Evolutionary conservation across 306 rosid species (phyloP).

Genomic region (Vicia faba): DNA sequence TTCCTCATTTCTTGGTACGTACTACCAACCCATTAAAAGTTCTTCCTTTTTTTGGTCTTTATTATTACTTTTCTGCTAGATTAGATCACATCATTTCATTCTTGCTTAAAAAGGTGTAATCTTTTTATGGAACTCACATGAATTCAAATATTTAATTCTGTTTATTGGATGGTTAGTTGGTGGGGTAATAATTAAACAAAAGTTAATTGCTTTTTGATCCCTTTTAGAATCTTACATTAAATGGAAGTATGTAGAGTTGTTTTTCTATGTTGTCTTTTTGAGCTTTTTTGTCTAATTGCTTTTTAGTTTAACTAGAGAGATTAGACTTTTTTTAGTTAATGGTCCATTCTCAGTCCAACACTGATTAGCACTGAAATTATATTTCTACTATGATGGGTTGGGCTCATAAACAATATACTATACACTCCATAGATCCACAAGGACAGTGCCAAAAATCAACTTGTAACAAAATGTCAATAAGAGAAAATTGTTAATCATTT

Average conservation of each 20-base stretch:
- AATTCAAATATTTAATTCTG: constrained; percentile 19
- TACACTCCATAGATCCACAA: constrained; percentile 5
- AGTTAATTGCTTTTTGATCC: not conserved
- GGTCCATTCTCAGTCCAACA: constrained; percentile 28
- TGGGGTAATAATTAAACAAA: not conserved
- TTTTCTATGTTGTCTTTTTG: constrained; percentile 30
- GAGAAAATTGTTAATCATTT: too few species aligned
- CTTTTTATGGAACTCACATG: not conserved
- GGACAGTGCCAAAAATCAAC: too few species aligned
- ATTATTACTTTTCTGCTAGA: constrained; percentile 1
- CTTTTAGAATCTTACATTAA: constrained; percentile 2
- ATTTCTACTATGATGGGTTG: constrained; percentile 9
- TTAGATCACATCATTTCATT: constrained; percentile 34
- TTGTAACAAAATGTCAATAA: too few species aligned
- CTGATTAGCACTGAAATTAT: constrained; percentile 6
- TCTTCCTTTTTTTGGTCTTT: constrained; percentile 5
- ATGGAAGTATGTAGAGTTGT: constrained; percentile 7
- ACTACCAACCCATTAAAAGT: not conserved
- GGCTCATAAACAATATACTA: constrained; percentile 1
- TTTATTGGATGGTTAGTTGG: constrained; percentile 10
- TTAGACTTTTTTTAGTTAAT: constrained; percentile 3
- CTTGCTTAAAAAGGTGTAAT: not conserved
- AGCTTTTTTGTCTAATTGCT: constrained; percentile 18
- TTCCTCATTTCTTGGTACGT: constrained; percentile 84
- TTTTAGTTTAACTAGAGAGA: constrained; percentile 6